Evolutionary conservation across 73 alveolate genomes (phyloP).

Genomic region (Paraurostyla sp.): DNA sequence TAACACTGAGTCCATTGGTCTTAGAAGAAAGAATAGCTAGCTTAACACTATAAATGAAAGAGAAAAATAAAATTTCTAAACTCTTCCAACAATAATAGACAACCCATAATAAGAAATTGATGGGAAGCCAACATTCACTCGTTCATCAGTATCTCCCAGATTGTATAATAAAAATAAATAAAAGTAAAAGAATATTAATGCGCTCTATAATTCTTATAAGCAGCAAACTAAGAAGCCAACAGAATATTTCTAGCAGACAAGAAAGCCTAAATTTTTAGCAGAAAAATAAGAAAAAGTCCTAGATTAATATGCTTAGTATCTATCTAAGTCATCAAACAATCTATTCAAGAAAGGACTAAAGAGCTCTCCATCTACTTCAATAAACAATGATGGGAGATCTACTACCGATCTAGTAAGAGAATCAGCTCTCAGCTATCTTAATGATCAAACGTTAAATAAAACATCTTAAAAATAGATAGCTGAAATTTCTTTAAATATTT

Average conservation of each 20-base stretch:
- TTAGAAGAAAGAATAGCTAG: not conserved
- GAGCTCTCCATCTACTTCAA: not conserved
- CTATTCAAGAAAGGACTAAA: not conserved
- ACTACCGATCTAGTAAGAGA: too few species aligned
- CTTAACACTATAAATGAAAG: not conserved
- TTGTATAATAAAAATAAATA: not conserved
- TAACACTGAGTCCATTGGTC: too few species aligned
- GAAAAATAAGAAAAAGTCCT: not conserved
- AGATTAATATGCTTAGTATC: not conserved
- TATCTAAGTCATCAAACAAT: not conserved
- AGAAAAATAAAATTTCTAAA: not conserved
- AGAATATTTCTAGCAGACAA: not conserved
- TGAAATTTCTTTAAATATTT: too few species aligned
- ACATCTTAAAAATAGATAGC: too few species aligned
- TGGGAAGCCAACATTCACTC: too few species aligned
- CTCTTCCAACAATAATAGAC: constrained; percentile 8
- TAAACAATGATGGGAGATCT: not conserved
- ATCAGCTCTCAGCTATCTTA: too few species aligned
- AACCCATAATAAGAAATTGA: not conserved
- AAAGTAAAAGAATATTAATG: not conserved
- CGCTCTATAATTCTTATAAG: not conserved
- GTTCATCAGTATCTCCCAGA: not conserved
- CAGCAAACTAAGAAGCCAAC: not conserved
- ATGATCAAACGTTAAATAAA: too few species aligned
- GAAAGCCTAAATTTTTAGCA: not conserved